Percentiles rank a stretch among this genome's conserved stretches.
phyloP scores from a whole-genome alignment of 2,329 filamentous ascomycete species.

The Ampelomyces quisqualis region DNA sequence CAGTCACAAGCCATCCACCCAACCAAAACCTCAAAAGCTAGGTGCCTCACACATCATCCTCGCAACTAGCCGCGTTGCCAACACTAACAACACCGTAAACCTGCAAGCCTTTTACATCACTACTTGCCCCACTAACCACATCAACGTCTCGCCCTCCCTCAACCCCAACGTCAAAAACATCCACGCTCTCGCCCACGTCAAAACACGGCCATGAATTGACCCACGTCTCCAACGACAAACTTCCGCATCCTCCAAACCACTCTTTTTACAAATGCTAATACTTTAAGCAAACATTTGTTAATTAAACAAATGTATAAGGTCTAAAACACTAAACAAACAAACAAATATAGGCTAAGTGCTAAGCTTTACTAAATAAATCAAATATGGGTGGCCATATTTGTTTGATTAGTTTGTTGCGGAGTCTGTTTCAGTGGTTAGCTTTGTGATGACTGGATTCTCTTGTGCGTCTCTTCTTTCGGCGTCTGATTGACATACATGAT shows the following conservation, averaged over 20 bases:
- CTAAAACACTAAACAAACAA: too few species aligned
- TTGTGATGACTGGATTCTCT: too few species aligned
- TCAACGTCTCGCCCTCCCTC: slow-evolving; percentile 49
- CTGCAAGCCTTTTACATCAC: slow-evolving; percentile 47
- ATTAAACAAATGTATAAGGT: too few species aligned
- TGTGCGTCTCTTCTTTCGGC: too few species aligned
- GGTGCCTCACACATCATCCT: slow-evolving; percentile 55
- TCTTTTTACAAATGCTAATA: too few species aligned
- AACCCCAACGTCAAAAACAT: slow-evolving; percentile 48
- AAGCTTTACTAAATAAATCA: too few species aligned
- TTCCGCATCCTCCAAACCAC: slow-evolving; percentile 55
- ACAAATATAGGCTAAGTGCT: too few species aligned
- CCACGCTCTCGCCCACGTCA: slow-evolving; percentile 56
- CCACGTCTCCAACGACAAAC: slow-evolving; percentile 59
- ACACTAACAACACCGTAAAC: slow-evolving; percentile 52
- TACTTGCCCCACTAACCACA: slow-evolving; percentile 47
- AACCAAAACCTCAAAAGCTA: slow-evolving; percentile 24
- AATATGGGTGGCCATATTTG: too few species aligned
- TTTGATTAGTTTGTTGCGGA: too few species aligned
- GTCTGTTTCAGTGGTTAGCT: too few species aligned
- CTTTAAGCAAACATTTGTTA: too few species aligned
- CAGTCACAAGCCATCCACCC: slow-evolving; percentile 10
- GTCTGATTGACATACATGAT: too few species aligned
- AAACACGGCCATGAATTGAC: slow-evolving; percentile 57
- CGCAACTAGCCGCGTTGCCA: slow-evolving; percentile 54